Evolutionary conservation across 2,329 filamentous ascomycete genomes (phyloP).

Genomic region (Fusarium chuoi): DNA sequence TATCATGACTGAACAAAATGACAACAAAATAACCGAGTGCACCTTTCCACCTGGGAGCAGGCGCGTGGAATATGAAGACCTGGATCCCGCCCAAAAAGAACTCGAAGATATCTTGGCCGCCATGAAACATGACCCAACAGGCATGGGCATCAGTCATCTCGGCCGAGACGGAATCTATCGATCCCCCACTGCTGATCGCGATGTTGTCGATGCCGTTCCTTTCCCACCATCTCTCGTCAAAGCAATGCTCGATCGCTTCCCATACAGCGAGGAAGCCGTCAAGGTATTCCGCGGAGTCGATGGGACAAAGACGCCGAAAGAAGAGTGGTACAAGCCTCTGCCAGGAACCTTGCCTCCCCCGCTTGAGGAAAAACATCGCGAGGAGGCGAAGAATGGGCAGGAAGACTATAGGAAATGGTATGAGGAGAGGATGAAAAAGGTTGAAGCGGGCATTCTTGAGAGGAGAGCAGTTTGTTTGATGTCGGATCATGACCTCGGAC

Average conservation of each 20-base stretch:
- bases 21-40: neutral
- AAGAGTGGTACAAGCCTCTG: neutral
- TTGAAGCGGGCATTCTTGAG: neutral
- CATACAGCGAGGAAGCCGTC: slow-evolving; percentile 7
- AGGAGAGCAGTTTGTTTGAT: neutral
- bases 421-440: neutral
- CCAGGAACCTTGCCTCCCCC: neutral
- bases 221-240: slow-evolving; percentile 22
- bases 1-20: neutral
- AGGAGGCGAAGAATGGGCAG: neutral
- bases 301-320: slow-evolving; percentile 46
- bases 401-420: neutral
- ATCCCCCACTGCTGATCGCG: slow-evolving; percentile 24
- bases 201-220: slow-evolving; percentile 24
- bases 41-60: neutral
- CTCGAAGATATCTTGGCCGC: neutral
- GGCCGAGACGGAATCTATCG: slow-evolving; percentile 33
- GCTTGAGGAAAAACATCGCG: neutral
- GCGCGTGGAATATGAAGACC: neutral
- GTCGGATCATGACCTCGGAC: slow-evolving; percentile 1
- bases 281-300: slow-evolving; percentile 21
- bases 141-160: slow-evolving; percentile 12
- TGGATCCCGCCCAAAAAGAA: neutral
- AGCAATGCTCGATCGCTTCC: slow-evolving; percentile 22
- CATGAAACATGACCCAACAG: neutral